Evolutionary conservation across 2,329 filamentous ascomycete species (phyloP).

Genomic region (Gaeumannomyces tritici): DNA sequence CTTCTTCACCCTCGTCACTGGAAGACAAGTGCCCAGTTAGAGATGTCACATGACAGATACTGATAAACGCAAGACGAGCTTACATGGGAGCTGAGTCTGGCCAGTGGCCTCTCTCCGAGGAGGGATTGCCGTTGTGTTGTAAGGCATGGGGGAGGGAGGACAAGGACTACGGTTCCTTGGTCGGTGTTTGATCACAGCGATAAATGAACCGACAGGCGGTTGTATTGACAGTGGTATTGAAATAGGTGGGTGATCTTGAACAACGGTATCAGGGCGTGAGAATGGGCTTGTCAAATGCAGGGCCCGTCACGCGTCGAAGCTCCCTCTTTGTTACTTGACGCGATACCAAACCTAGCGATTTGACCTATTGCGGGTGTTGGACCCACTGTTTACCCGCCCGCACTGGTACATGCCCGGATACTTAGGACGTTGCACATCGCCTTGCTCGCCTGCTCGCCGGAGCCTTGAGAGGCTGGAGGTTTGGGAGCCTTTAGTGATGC

Average conservation of each 20-base stretch:
- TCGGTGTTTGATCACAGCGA: not conserved
- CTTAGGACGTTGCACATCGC: too few relatives aligned
- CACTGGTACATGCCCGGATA: not conserved
- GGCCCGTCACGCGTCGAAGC: not conserved
- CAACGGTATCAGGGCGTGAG: too few relatives aligned
- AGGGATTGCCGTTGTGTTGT: slow-evolving; percentile 78
- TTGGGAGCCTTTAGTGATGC: not conserved
- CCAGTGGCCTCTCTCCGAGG: slow-evolving; percentile 76
- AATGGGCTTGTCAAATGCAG: not conserved
- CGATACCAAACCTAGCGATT: not conserved
- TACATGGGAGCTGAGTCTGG: slow-evolving; percentile 75
- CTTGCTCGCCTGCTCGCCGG: too few relatives aligned
- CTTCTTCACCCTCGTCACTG: slow-evolving; percentile 92
- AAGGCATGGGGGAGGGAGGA: slow-evolving; percentile 54
- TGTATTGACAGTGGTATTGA: not conserved
- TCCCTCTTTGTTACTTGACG: not conserved
- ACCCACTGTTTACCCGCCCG: not conserved
- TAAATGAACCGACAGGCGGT: not conserved
- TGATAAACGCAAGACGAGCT: slow-evolving; percentile 20
- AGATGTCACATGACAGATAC: not conserved
- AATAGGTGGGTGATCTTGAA: not conserved
- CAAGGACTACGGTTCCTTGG: not conserved
- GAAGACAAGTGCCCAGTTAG: not conserved
- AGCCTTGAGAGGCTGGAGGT: too few relatives aligned
- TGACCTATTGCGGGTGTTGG: not conserved